Conservation (phyloP, 75 land plant species). For the Gnetum montanum region DNA sequence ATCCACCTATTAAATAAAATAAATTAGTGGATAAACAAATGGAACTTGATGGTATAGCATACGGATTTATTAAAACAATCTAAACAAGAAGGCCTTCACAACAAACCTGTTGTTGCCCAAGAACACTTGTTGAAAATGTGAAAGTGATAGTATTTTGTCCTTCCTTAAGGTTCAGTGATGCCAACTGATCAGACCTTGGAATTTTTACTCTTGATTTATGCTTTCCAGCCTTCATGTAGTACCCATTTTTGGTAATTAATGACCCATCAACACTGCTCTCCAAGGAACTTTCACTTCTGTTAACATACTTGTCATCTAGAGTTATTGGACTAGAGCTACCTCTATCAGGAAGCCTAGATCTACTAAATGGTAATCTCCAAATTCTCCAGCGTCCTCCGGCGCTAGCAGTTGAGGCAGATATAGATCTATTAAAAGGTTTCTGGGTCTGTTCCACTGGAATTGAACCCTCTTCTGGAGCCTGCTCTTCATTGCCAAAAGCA, state of each 20-base stretch:
- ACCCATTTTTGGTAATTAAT: not conserved
- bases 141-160: conserved; percentile 86
- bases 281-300: not conserved
- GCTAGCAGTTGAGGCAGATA: conserved; percentile 12
- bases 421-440: conserved; percentile 10
- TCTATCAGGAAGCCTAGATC: conserved; percentile 23
- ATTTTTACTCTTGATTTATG: conserved; percentile 27
- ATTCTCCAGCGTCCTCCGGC: conserved; percentile 47
- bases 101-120: conserved; percentile 85
- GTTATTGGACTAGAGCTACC: conserved; percentile 8
- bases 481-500: conserved; percentile 26
- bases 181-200: conserved; percentile 87
- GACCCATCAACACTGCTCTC: not conserved
- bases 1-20: conserved; percentile 63
- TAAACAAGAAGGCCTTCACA: not conserved
- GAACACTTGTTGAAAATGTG: conserved; percentile 71
- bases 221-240: conserved; percentile 14
- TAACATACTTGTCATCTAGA: not conserved
- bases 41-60: not conserved
- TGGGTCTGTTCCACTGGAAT: conserved; percentile 37
- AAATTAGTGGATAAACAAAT: not conserved
- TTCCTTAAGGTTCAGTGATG: conserved; percentile 80
- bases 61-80: not conserved
- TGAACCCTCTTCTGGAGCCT: conserved; percentile 24
- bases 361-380: conserved; percentile 57